Evolutionary conservation across 2,329 filamentous ascomycete genomes (phyloP), one percentile per base, ranked within the genome.

Genomic region (Didymella sp.): DNA sequence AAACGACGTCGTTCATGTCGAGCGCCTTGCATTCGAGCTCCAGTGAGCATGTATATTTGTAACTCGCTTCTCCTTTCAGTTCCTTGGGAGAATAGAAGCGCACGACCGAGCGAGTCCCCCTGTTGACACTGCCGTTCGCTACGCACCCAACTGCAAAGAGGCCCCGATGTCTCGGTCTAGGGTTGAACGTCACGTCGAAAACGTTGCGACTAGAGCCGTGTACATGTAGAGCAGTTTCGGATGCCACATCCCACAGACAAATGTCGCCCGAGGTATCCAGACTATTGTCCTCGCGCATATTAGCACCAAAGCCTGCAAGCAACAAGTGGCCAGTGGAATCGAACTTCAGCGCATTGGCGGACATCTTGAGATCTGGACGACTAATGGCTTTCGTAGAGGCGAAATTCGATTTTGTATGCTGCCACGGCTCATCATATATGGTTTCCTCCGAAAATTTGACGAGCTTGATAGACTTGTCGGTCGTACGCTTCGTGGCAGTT

Each of bases 1-100:
- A 84, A 0, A 82, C 75, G 0, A 87, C 76, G 55, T 87, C 84
- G 53, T 87, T 88, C 62, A 88, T 86, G 68, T 88, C 86, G 7
- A 80, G 66, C 0, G 85, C 85, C 22, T 80, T 80, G 62, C 85
- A 87, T 45, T 86, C 81, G 33, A 84, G 78, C 54, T 82, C 80
- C 22, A 82, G 65, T 6, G 61, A 51, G 62, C 59, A 65, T 6
- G 67, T 71, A 37, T 70, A 75, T 51, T 63, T 72, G 4, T 28
- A 30, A 4, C 24, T 24, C n/a, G n/a, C n/a, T n/a, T n/a, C n/a
- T n/a, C n/a, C n/a, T n/a, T n/a, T n/a, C n/a, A n/a, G n/a, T 6
- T 12, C 38, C 6, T 48, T 48, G 9, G 13, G 6, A 11, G 82
- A 79, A 61, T 84, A 87, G 2, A 85, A 72, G 4, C 84, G 80